Base-by-base conservation (phyloP, 768 basidiomycete species). In the Lactarius psammicola region DNA sequence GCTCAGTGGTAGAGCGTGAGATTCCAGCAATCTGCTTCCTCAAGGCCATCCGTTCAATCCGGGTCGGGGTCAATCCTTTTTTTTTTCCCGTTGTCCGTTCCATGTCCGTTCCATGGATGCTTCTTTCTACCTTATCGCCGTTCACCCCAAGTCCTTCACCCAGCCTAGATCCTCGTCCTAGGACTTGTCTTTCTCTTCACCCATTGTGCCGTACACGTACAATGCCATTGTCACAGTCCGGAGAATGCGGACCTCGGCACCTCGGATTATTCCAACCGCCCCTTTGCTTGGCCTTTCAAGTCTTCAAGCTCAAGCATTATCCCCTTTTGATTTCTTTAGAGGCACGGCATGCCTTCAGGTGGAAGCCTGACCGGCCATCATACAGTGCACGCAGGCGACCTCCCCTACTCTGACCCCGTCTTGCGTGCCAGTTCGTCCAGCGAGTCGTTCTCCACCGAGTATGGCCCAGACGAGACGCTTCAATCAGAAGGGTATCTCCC, bases 21-120 rank as follows among this genome's bases (percentile, higher is more conserved):
- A 70, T 70, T 70, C 69, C 69, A 70, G 69, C 23, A 30, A 31
- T 49, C 30, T 57, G 51, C 30, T 23, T 70, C 69, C 69, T 64
- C 67, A 70, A 70, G 69, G 69, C 55, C 69, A 68, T 70, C 69
- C 69, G 69, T 70, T 70, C 69, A 68, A 70, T 70, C 69, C 69
- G 69, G 69, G 69, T 68, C 60, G 69, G 67, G 69, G 63, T 70
- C 69, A 70, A 2, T 26, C 15, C 17, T 34, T 56, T 44, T 59
- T 56, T 44, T 49, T 46, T 15, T 20, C 53, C 44, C 13, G 11
- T n/a, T 4, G 30, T n/a, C n/a, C n/a, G n/a, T n/a, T n/a, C n/a
- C n/a, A n/a, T n/a, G n/a, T n/a, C n/a, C 9, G 26, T 36, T 57
- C 34, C 56, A 38, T 11, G 30, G 26, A 30, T 17, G 40, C 44